A percentile compares a stretch with the other conserved stretches of the same genome.
These are phyloP conservation scores for Tulasnella sp. DNA, from an alignment of 768 basidiomycete genomes.

Conservation along the genomic window DNA sequence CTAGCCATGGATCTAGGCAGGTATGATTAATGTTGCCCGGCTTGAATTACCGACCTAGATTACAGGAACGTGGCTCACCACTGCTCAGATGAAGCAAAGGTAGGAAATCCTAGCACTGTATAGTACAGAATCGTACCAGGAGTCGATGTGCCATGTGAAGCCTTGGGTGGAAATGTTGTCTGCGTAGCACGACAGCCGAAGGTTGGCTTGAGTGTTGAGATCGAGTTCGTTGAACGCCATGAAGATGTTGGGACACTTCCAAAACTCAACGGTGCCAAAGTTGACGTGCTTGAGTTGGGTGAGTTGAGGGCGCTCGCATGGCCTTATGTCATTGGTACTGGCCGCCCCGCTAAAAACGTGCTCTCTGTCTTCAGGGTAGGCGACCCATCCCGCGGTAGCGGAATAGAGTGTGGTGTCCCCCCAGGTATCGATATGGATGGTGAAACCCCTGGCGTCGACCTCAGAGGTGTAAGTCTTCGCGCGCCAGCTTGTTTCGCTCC, in stretches of 20 bases:
- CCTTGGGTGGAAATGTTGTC: too few relatives aligned
- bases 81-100: too few relatives aligned
- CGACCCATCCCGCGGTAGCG: conserved; percentile 12
- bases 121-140: too few relatives aligned
- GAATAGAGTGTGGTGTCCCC: neutral
- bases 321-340: neutral
- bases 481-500: neutral
- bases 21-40: too few relatives aligned
- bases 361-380: conserved; percentile 13
- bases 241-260: neutral
- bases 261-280: neutral
- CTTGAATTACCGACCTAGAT: too few relatives aligned
- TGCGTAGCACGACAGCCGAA: neutral
- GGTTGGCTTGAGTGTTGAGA: neutral
- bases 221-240: neutral
- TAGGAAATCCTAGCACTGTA: too few relatives aligned
- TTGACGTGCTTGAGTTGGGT: neutral
- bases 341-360: neutral
- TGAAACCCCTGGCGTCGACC: conserved; percentile 10
- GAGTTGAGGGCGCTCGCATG: neutral
- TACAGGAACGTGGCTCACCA: too few relatives aligned
- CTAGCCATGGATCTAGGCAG: too few relatives aligned
- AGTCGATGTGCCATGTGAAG: too few relatives aligned
- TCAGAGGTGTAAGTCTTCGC: neutral
- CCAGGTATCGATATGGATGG: conserved; percentile 16